Evolutionary conservation across 1,284 basidiomycete genomes (phyloP), one percentile per base, ranked within the genome.

Genomic region (Tylopilus microsporus): DNA sequence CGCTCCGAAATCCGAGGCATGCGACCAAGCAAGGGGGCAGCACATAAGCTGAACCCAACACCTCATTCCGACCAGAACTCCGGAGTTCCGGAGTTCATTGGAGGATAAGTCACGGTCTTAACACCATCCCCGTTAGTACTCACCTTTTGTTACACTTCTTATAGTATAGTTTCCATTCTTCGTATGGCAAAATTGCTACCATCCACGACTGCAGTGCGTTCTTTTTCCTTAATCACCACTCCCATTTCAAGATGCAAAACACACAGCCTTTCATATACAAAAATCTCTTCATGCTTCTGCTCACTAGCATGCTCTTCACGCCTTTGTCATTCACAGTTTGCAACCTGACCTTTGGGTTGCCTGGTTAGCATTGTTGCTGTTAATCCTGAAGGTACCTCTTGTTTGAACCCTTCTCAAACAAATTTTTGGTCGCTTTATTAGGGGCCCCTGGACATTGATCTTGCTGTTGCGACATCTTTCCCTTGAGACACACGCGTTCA

Each of bases 361-460:
- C 11, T 77, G 85, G 1, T 46, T 64, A 21, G 10, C 77, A 13
- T 49, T 76, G 5, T 71, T 87, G 11, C 86, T 84, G 0, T 48
- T 84, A 34, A 57, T 87, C 0, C 80, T 81, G 65, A 75, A 72
- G 51, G 50, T 86, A 2, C 85, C 86, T 0, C 54, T 86, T 13
- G 50, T 87, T 18, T 75, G 75, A 16, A 64, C 68, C 13, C 32
- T 84, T 15, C 70, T 87, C 9, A 77, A 76, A 19, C 87, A 85
- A 0, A 84, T 88, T 65, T 75, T 78, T 0, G 80, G 79, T 0
- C 85, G 87, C 68, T 87, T 87, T 65, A 68, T 85, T 3, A 75
- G 79, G 43, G 83, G 84, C 1, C 70, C 79, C 9, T 85, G 79
- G 78, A 82, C 80, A 0, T 48, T 85, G 12, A 65, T 74, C 1